phyloP scores from a whole-genome alignment of 2,329 filamentous ascomycete genomes.

The Beauveria asiatica region DNA sequence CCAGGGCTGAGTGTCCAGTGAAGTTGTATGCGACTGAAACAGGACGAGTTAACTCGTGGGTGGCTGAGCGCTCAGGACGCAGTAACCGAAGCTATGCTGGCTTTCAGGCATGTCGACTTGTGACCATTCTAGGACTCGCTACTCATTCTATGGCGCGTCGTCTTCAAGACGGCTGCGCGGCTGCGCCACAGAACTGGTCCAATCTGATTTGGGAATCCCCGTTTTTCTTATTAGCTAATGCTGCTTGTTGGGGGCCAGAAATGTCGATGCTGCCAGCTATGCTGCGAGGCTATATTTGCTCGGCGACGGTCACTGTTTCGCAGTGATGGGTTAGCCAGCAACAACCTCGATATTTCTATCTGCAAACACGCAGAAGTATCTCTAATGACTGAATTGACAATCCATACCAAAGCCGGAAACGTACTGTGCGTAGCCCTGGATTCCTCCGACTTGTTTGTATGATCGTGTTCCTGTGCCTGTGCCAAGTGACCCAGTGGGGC shows the following conservation, averaged over 20 bases:
- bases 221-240: not conserved
- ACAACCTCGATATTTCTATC: not conserved
- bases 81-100: not conserved
- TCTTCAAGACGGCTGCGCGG: not conserved
- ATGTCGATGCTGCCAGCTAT: not conserved
- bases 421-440: too few relatives aligned
- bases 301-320: not conserved
- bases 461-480: too few relatives aligned
- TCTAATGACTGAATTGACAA: constrained; percentile 7
- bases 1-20: constrained; percentile 9
- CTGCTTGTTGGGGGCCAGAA: not conserved
- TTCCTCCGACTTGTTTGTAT: too few relatives aligned
- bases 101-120: not conserved
- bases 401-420: not conserved
- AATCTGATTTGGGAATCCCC: not conserved
- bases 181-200: not conserved
- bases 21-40: not conserved
- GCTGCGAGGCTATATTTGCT: not conserved
- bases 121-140: not conserved
- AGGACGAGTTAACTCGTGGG: not conserved
- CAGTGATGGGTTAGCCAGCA: not conserved
- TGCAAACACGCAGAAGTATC: constrained; percentile 3
- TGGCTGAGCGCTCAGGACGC: not conserved
- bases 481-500: too few relatives aligned
- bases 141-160: not conserved